Evolutionary conservation across 75 land plant genomes (phyloP).

Genomic region (Larix kaempferi): DNA sequence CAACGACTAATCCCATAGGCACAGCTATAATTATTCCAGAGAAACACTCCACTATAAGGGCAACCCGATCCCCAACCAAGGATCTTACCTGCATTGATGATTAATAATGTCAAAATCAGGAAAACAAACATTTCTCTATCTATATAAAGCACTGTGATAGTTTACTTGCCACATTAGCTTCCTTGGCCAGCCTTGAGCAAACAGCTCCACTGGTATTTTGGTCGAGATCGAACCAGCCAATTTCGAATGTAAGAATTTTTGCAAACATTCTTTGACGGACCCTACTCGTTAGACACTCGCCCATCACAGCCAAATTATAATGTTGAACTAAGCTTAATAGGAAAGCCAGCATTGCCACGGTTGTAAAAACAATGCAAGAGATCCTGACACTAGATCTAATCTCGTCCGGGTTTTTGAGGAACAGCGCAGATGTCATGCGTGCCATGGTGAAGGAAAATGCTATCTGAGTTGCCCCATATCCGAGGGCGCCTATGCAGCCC

Average conservation of each 20-base stretch:
- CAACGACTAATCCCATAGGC: too few relatives aligned
- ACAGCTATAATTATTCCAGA: constrained; percentile 45
- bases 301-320: constrained; percentile 14
- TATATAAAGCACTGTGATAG: too few relatives aligned
- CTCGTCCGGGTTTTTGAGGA: too few relatives aligned
- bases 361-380: too few relatives aligned
- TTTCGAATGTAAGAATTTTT: constrained; percentile 21
- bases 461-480: too few relatives aligned
- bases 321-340: neutral
- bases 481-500: too few relatives aligned
- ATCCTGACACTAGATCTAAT: too few relatives aligned
- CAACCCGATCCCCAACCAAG: constrained; percentile 15
- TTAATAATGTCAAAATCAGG: neutral
- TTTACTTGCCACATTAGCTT: constrained; percentile 22
- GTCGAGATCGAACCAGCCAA: constrained; percentile 35
- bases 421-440: too few relatives aligned
- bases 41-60: too few relatives aligned
- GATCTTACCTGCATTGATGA: constrained; percentile 37
- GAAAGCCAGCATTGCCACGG: too few relatives aligned
- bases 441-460: too few relatives aligned
- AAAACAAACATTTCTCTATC: too few relatives aligned
- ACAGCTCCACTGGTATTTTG: constrained; percentile 32
- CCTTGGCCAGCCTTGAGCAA: constrained; percentile 24
- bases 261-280: constrained; percentile 18
- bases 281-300: constrained; percentile 8